Percentiles rank a stretch among this genome's conserved stretches.
These are phyloP conservation scores for Lipomyces yamadae DNA, from an alignment of 805 yeast species.

Conservation along the genomic window DNA sequence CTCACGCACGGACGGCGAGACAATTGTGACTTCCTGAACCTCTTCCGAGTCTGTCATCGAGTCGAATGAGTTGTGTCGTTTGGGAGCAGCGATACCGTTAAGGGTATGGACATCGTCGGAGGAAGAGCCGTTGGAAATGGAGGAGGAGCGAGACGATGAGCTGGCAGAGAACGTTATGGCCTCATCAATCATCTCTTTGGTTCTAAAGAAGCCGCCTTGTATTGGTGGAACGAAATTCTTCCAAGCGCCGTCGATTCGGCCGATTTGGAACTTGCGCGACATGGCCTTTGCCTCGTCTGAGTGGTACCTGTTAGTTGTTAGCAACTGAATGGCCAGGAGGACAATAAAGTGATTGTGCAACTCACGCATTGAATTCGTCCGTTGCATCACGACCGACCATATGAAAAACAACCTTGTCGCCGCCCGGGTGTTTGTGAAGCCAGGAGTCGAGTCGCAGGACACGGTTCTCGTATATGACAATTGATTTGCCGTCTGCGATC, in stretches of 20 bases:
- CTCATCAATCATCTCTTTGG: conserved; percentile 1
- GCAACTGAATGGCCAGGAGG: neutral
- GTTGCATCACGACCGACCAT: conserved; percentile 90
- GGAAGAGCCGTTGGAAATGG: conserved; percentile 7
- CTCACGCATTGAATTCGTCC: conserved; percentile 77
- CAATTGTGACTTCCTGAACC: conserved; percentile 27
- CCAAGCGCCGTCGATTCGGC: conserved; percentile 69
- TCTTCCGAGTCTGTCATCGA: conserved; percentile 6
- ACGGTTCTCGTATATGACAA: conserved; percentile 65
- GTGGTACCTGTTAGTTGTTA: conserved; percentile 56
- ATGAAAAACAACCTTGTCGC: conserved; percentile 81
- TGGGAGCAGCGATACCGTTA: neutral
- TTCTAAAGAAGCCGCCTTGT: conserved; percentile 68
- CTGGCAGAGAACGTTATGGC: conserved; percentile 11
- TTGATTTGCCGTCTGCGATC: conserved; percentile 69
- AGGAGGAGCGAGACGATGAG: conserved; percentile 15
- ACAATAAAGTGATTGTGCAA: neutral
- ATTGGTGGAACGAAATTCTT: conserved; percentile 81
- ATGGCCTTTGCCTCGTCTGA: conserved; percentile 57
- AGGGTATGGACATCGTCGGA: neutral
- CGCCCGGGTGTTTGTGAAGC: conserved; percentile 84
- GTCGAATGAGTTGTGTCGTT: conserved; percentile 2
- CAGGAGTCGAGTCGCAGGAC: conserved; percentile 73
- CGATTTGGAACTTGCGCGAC: conserved; percentile 67
- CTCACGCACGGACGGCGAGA: conserved; percentile 33